Percentiles rank a stretch among this genome's conserved stretches.
Evolutionary conservation across 768 basidiomycete genomes (phyloP).

Genomic region (Agrocybe praecox): DNA sequence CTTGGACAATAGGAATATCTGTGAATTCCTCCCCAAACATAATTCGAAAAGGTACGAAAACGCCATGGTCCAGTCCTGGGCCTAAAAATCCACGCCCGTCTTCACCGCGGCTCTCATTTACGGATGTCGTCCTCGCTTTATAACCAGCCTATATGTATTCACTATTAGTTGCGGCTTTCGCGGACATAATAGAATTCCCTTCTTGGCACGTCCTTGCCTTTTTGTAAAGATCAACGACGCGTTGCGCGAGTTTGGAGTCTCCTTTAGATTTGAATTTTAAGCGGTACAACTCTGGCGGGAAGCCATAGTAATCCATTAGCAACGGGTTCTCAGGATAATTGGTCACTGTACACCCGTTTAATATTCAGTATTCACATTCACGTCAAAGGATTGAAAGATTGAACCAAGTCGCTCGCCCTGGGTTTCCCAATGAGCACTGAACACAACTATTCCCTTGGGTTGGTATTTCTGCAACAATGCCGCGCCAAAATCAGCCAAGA

Average conservation of each 20-base stretch:
- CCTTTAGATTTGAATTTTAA: conserved; percentile 72
- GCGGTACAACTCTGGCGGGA: conserved; percentile 57
- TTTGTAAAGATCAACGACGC: conserved; percentile 62
- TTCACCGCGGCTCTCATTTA: conserved; percentile 55
- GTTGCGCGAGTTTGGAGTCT: conserved; percentile 54
- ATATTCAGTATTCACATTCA: neutral
- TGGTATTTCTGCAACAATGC: conserved; percentile 67
- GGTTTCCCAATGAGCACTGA: conserved; percentile 86
- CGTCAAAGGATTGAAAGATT: conserved; percentile 10
- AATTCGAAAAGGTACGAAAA: conserved; percentile 76
- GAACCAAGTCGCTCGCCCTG: conserved; percentile 37
- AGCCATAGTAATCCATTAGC: conserved; percentile 76
- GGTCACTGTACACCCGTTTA: conserved; percentile 47
- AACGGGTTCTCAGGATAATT: conserved; percentile 82
- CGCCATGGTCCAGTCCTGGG: conserved; percentile 77
- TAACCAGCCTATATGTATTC: conserved; percentile 47
- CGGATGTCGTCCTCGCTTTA: conserved; percentile 48
- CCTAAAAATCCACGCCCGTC: conserved; percentile 69
- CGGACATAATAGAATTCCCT: neutral
- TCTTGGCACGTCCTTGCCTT: conserved; percentile 35
- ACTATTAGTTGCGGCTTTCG: neutral
- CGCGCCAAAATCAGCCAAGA: conserved; percentile 68
- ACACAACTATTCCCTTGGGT: conserved; percentile 79
- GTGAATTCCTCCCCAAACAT: conserved; percentile 75
- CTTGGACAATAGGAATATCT: conserved; percentile 71